Evolutionary conservation across 2,329 filamentous ascomycete species (phyloP).

Genomic region (Xylogone sp.): DNA sequence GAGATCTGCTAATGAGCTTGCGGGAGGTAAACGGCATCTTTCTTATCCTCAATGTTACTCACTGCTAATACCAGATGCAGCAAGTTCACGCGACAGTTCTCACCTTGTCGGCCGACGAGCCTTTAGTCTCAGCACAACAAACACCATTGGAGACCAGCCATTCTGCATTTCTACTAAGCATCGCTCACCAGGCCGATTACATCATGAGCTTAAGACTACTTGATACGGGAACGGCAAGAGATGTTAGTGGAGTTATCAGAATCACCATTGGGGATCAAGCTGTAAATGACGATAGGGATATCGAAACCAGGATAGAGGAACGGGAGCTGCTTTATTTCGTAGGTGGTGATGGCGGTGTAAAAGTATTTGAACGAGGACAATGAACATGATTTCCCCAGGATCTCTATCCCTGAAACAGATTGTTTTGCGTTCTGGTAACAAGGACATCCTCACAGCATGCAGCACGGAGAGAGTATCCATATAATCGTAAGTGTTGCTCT

Average conservation of each 20-base stretch:
- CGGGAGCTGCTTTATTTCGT: conserved; percentile 81
- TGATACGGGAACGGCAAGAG: conserved; percentile 83
- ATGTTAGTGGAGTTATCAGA: conserved; percentile 84
- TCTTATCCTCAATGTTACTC: not conserved
- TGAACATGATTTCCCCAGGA: conserved; percentile 21
- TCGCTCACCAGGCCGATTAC: conserved; percentile 72
- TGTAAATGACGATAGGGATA: conserved; percentile 25
- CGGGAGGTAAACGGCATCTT: conserved; percentile 53
- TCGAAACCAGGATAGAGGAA: conserved; percentile 41
- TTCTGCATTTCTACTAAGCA: conserved; percentile 64
- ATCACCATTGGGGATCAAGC: conserved; percentile 55
- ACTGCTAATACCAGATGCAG: conserved; percentile 32
- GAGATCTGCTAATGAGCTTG: conserved; percentile 53
- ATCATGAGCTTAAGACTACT: conserved; percentile 71
- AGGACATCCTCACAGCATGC: not conserved
- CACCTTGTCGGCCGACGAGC: conserved; percentile 67
- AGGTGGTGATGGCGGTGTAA: conserved; percentile 72
- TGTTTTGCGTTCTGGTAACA: not conserved
- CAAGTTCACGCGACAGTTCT: conserved; percentile 63
- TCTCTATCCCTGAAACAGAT: not conserved
- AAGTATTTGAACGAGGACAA: conserved; percentile 80
- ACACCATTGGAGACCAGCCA: conserved; percentile 69
- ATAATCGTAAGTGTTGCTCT: conserved; percentile 1
- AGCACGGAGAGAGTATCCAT: not conserved
- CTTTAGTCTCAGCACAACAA: conserved; percentile 58